These are phyloP conservation scores for Zygotorulaspora sp. DNA, from an alignment of 805 yeast species.

Conservation along the genomic window DNA sequence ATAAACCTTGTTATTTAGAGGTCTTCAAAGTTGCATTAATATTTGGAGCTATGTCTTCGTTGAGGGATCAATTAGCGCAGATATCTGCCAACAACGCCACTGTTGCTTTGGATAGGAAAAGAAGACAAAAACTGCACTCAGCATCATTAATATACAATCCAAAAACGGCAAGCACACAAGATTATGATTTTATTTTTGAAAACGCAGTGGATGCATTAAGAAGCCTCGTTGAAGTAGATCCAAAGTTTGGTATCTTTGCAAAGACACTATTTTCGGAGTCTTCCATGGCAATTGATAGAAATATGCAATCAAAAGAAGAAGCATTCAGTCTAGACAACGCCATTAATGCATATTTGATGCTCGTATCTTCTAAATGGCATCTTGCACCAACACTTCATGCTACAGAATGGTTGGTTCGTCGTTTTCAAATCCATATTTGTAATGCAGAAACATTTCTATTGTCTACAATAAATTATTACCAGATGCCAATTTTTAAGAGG, in stretches of 20 bases:
- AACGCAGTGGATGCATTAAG: conserved; percentile 71
- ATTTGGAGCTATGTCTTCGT: conserved; percentile 50
- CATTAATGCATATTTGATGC: conserved; percentile 64
- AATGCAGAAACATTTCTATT: conserved; percentile 70
- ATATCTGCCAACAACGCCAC: conserved; percentile 62
- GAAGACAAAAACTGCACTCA: conserved; percentile 80
- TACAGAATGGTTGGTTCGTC: conserved; percentile 90
- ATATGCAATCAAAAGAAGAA: conserved; percentile 75
- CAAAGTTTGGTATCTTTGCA: conserved; percentile 66
- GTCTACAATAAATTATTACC: conserved; percentile 76
- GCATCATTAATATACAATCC: conserved; percentile 84
- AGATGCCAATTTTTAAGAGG: conserved; percentile 66
- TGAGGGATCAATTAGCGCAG: conserved; percentile 76
- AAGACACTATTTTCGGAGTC: conserved; percentile 78
- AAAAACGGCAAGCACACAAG: conserved; percentile 89
- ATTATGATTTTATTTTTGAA: conserved; percentile 73
- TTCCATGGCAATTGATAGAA: conserved; percentile 73
- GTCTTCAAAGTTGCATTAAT: no score
- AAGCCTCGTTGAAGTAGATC: conserved; percentile 66
- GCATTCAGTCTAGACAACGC: conserved; percentile 69
- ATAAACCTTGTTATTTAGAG: no score
- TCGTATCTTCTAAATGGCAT: conserved; percentile 73
- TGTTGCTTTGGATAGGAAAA: conserved; percentile 78
- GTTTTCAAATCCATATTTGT: conserved; percentile 79
- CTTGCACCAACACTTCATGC: conserved; percentile 74